Base-by-base conservation (phyloP, 768 basidiomycete species). In the Tricholoma terreum region DNA sequence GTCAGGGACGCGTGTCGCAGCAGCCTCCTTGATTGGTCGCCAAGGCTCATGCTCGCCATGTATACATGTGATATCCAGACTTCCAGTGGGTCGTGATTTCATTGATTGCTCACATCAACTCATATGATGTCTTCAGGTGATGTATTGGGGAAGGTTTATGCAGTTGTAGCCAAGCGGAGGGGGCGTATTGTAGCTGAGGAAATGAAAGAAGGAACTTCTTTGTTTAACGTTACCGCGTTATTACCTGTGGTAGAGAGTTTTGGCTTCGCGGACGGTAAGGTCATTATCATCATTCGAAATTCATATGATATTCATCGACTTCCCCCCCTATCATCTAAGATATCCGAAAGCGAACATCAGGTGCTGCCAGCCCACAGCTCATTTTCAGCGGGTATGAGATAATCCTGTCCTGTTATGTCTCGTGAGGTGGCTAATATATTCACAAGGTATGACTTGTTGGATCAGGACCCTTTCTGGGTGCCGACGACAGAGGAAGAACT, bases 41-140 rank as follows among this genome's bases (percentile, higher is more conserved):
- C 97, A 12, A 80, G 97, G 56, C 80, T 99, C 63, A 92, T 95
- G 86, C 77, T 99, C 63, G 97, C 97, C 0, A 98, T 98, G 94
- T 99, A 99, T 71, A 88, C 90, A 11, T 99, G 96, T 71, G 95
- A 98, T 67, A 98, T 99, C 54, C 97, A 98, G 74, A 92, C 95
- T 1, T 94, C 96, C 14, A 92, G 95, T 98, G 69, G 67, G 92
- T 79, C 12, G 31, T 43, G 36, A 34, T 24, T 38, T 56, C 46
- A 34, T 52, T 48, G 54, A 33, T 42, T 34, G 42, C 22, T 49
- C 52, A 50, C 55, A 36, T 58, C 15, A 58, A 45, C 56, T 67
- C 52, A 63, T 36, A 59, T 33, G 56, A 27, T 53, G 7, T 38
- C 11, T n/a, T 43, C 40, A 95, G 95, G 93, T 67, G 97, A 99